Evolutionary conservation across 768 basidiomycete species (phyloP).

Genomic region (Pulveroboletus sp.): DNA sequence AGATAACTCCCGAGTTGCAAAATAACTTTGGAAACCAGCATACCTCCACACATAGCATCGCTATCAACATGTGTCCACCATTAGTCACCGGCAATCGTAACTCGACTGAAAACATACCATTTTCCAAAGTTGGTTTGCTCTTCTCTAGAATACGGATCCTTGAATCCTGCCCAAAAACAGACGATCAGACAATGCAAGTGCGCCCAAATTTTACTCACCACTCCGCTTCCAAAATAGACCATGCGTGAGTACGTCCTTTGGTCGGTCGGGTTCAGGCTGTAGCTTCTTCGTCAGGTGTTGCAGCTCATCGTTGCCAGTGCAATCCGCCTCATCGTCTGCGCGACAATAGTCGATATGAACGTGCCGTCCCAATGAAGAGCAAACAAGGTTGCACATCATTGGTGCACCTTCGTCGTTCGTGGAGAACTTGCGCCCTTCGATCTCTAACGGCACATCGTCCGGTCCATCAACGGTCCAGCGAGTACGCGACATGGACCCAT

Average conservation of each 20-base stretch:
- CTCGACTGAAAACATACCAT: constrained; percentile 37
- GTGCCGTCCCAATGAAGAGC: constrained; percentile 52
- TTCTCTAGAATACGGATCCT: constrained; percentile 59
- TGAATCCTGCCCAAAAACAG: constrained; percentile 41
- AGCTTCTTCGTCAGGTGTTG: constrained; percentile 44
- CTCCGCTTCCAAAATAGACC: constrained; percentile 53
- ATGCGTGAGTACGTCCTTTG: constrained; percentile 55
- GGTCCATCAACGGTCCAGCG: constrained; percentile 54
- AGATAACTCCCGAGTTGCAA: neutral
- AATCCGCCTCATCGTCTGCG: constrained; percentile 32
- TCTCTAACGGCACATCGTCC: constrained; percentile 45
- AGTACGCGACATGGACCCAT: constrained; percentile 59
- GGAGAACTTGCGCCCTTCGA: constrained; percentile 52
- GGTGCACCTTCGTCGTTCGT: constrained; percentile 54
- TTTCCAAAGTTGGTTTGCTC: constrained; percentile 50
- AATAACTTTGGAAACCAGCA: neutral
- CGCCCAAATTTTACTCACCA: constrained; percentile 31
- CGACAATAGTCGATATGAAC: constrained; percentile 55
- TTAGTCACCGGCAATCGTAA: neutral
- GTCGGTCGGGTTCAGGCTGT: constrained; percentile 40
- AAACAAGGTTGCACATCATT: constrained; percentile 58
- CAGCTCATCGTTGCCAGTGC: constrained; percentile 37
- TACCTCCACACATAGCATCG: constrained; percentile 50
- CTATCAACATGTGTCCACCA: constrained; percentile 20
- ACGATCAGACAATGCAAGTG: neutral